A percentile compares a stretch with the other conserved stretches of the same genome.
Conservation (phyloP, 2,329 filamentous ascomycete genomes). For the Sclerotinia borealis region DNA sequence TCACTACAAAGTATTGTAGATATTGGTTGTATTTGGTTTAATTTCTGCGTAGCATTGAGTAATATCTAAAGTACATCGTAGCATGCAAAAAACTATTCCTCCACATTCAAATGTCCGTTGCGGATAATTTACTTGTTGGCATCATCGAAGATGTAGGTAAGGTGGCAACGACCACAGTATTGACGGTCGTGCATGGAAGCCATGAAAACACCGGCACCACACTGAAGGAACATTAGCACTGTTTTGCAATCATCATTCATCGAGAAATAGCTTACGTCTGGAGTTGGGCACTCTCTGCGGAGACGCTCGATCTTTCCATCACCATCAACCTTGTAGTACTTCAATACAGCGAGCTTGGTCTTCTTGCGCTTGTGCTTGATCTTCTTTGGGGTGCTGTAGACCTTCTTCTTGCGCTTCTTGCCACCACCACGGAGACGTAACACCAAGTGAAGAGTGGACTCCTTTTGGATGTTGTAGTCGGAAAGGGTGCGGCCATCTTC, state of each 20-base stretch:
- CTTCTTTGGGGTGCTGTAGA: slow-evolving; percentile 99
- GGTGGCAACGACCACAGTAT: slow-evolving; percentile 58
- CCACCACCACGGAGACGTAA: slow-evolving; percentile 96
- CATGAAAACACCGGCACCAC: slow-evolving; percentile 99
- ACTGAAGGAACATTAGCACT: slow-evolving; percentile 52
- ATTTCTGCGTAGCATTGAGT: slow-evolving; percentile 17
- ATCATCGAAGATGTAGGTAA: slow-evolving; percentile 69
- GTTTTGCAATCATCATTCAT: not conserved
- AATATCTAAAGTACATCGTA: slow-evolving; percentile 12
- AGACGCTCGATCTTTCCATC: slow-evolving; percentile 99
- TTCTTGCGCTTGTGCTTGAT: slow-evolving; percentile 99
- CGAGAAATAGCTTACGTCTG: slow-evolving; percentile 59
- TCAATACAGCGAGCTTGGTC: slow-evolving; percentile 99
- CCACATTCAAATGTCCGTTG: slow-evolving; percentile 29
- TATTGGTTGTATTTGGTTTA: not conserved
- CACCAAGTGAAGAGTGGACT: slow-evolving; percentile 96
- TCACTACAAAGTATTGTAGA: not conserved
- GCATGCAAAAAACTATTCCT: slow-evolving; percentile 16
- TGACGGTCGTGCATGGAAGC: slow-evolving; percentile 99
- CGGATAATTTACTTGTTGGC: slow-evolving; percentile 46
- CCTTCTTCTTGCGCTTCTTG: slow-evolving; percentile 99
- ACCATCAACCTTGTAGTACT: slow-evolving; percentile 99
- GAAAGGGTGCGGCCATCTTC: slow-evolving; percentile 98
- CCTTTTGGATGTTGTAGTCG: slow-evolving; percentile 99
- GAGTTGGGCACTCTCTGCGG: slow-evolving; percentile 90